Evolutionary conservation across 495 filamentous ascomycete genomes (phyloP), one percentile per base, ranked within the genome.

Genomic region (Penicillium steckii): DNA sequence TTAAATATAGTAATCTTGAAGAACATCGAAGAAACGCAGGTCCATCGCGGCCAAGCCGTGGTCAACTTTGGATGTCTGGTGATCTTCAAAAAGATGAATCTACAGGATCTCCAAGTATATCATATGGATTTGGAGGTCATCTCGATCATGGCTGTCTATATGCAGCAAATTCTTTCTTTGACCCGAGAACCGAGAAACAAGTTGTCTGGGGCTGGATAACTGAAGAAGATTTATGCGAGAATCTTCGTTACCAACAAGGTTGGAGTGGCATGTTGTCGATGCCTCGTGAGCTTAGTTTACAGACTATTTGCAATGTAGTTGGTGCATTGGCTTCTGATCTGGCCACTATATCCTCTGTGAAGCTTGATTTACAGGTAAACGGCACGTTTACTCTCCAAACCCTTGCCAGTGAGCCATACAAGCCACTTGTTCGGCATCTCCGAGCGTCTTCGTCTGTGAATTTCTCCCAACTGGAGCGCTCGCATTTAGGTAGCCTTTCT

Each of bases 51-150:
- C 43, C 56, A 46, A 26, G 42, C 22, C 56, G 56, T 27, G 47
- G 42, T 17, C 52, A 50, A 26, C 43, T 59, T 33, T 59, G 52
- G 52, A 59, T 59, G 56, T 59, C 48, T 47, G 56, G 56, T 15
- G 38, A 21, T 23, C 42, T 48, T 21, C 43, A 17, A 26, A 47
- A 38, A 15, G 18, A 15, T 18, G 44, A 49, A 21, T 35, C 12
- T 44, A 29, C 46, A 21, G 47, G 35, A 12, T 15, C n/a, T 29
- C 24, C 13, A 21, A 30, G 19, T 17, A 50, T 50, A 2, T 50
- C 37, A 23, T 50, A 50, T 23, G 37, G 30, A 18, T 50, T 41
- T 40, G 56, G 56, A 22, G 56, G 56, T 2, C 44, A 59, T 21
- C 37, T 59, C 22, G 56, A 59, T 26, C 47, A 51, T 40, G 56